phyloP scores from a whole-genome alignment of 2,329 filamentous ascomycete genomes.

The Zasmidium cellare region DNA sequence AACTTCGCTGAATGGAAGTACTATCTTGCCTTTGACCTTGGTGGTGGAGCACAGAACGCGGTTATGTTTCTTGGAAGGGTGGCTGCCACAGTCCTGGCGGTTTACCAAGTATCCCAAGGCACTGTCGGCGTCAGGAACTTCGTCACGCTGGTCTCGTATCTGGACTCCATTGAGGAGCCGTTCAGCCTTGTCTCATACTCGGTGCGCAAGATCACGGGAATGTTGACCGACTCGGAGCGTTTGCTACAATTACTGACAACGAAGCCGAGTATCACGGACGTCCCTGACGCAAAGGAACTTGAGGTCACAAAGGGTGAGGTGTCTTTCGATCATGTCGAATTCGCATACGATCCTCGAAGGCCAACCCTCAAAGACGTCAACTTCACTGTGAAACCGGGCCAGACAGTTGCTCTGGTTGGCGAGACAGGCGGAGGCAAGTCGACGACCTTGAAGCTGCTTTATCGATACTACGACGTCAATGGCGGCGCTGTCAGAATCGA shows the following conservation, averaged over 20 bases:
- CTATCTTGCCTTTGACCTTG: slow-evolving; percentile 32
- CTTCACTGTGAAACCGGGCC: slow-evolving; percentile 52
- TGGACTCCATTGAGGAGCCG: slow-evolving; percentile 51
- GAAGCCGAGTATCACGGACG: slow-evolving; percentile 56
- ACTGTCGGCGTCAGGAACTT: slow-evolving; percentile 59
- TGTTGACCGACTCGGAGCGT: slow-evolving; percentile 66
- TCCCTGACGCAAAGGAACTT: slow-evolving; percentile 47
- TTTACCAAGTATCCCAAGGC: slow-evolving; percentile 53
- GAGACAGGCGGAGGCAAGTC: slow-evolving; percentile 65
- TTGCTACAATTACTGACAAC: slow-evolving; percentile 59
- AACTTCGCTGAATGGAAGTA: slow-evolving; percentile 33
- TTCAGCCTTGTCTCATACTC: slow-evolving; percentile 53
- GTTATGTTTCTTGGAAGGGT: slow-evolving; percentile 53
- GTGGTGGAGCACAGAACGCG: slow-evolving; percentile 45
- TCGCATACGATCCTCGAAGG: slow-evolving; percentile 57
- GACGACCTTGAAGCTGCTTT: slow-evolving; percentile 61
- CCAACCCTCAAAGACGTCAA: slow-evolving; percentile 52
- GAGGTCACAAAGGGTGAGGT: slow-evolving; percentile 50
- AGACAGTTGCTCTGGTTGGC: slow-evolving; percentile 62
- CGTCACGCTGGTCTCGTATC: slow-evolving; percentile 66
- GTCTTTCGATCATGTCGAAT: slow-evolving; percentile 56
- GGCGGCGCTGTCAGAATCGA: slow-evolving; percentile 58
- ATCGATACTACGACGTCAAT: slow-evolving; percentile 61
- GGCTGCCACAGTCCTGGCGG: slow-evolving; percentile 53
- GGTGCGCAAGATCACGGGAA: slow-evolving; percentile 49